Base-by-base conservation (phyloP, 257 asterid species). In the Lithospermum erythrorhizon region DNA sequence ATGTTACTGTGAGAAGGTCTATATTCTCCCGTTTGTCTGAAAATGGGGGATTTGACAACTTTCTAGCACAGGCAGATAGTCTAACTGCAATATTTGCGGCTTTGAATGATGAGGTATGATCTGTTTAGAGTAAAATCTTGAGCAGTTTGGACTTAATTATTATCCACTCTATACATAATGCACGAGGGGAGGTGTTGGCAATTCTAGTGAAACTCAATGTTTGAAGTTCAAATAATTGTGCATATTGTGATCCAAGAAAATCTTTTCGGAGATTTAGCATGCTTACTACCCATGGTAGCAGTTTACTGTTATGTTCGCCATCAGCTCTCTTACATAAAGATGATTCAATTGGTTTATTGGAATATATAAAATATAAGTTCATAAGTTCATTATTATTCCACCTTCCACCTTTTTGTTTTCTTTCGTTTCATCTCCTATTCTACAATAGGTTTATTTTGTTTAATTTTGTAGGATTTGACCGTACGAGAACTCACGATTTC, bases 31-130 rank as follows among this genome's bases (percentile, higher is more conserved):
- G 89, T 63, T 76, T 93, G 68, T 85, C 81, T 55, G 95, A 77
- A 65, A 79, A 81, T 79, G 83, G 89, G 64, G 94, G 86, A 58
- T 84, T 93, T 66, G 97, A 93, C 73, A 95, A 86, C 72, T 89
- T 81, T 80, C 80, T 93, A 72, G 95, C 99, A 49, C 97, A 93
- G 75, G 97, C 97, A 37, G 94, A 93, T 83, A 82, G 97, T 82
- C 76, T 93, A 82, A 84, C 95, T 65, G 95, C 97, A 53, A 80
- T 93, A 59, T 93, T 93, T 79, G 95, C 99, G 66, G 96, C 99
- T 76, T 72, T 93, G 58, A 93, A 93, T 81, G 99, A 93, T 48
- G 99, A 93, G 97, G 99, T 93, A 81, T 55, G 14, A 6, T n/a
- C 32, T 21, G 30, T 23, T 21, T 55, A 55, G 17, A 20, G 25